Evolutionary conservation across 169 alveolate species (phyloP), one percentile per base, ranked within the genome.

Genomic region (Eimeria sp.): DNA sequence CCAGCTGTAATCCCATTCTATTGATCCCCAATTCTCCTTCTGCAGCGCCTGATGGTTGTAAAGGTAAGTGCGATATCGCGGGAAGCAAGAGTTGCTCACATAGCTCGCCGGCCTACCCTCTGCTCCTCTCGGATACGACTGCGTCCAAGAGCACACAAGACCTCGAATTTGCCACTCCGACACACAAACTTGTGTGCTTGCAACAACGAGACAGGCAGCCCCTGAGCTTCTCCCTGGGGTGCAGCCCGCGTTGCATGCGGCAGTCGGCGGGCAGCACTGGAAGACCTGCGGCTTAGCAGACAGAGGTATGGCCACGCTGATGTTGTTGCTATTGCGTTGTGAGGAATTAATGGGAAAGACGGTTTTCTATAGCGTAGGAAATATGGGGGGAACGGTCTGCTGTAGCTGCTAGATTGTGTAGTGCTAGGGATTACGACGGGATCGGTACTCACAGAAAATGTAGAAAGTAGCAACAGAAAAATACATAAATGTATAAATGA

Each of bases 171-270:
- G 63, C 30, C 86, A 43, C 34, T 43, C 6, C 58, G 10, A 14
- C 5, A 47, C 86, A 40, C 22, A 43, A 30, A 27, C 54, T 7
- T 18, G 54, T 18, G 40, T 47, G 54, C 34, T 43, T 75, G 34
- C 86, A 75, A 45, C 14, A 20, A 61, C 22, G 86, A 82, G 70
- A 82, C 70, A 18, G 89, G 51, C 73, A n/a, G 70, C 54, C 70
- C 89, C 63, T 54, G 11, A 25, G 73, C 54, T 82, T 5, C 63
- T 54, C 54, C 73, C 73, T 27, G 89, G 70, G 70, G 89, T 82
- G 89, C 89, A 47, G 73, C 47, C 89, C 54, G 63, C 40, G 61
- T 76, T 84, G 92, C 92, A 84, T 84, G 92, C 80, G 92, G 92
- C 75, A 10, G 10, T 70, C 92, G 45, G 30, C 92, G 30, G 61